Evolutionary conservation across 2,329 filamentous ascomycete species (phyloP), one percentile per base, ranked within the genome.

Genomic region (Aspergillus sp.): DNA sequence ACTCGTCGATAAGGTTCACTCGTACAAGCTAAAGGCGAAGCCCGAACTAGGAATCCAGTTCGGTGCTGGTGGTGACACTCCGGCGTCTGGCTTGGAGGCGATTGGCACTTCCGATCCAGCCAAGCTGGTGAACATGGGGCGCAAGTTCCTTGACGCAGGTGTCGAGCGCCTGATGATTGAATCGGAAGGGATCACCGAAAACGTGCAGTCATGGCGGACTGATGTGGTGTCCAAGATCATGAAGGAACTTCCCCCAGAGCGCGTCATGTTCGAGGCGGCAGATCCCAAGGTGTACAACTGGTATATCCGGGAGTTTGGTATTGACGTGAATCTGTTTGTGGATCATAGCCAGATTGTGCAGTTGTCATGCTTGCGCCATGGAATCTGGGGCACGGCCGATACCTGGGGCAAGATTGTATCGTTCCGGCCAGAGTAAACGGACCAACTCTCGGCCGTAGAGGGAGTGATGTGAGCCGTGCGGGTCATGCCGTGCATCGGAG

Each of bases 181-280:
- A 67, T 84, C 82, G n/a, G 83, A 85, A 70, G 83, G 83, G 0
- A 85, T 86, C 63, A 85, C 83, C 0, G 83, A 85, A 73, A 85
- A 85, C 55, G 82, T 85, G 6, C 74, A 72, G 55, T 76, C 70
- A 8, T 85, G 84, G 84, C 74, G 82, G 58, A 85, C 82, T 2
- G 83, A 85, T 64, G 82, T 85, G 2, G 82, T 85, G 15, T 81
- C 82, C 43, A 70, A 71, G 28, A 83, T 85, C 47, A 73, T 85
- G 71, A 78, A 79, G 55, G 82, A 84, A 51, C 59, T 85, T 19
- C 81, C 82, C 0, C 62, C 73, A 10, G 82, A 85, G 62, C 81
- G 78, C 19, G 81, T 85, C 59, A 86, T 86, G 83, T 85, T 86
- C 65, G 83, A 86, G 69, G 83, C 83, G 5, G 84, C 82, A 1